Base-by-base conservation (phyloP, 495 filamentous ascomycete species). In the Margaritispora aquatica region DNA sequence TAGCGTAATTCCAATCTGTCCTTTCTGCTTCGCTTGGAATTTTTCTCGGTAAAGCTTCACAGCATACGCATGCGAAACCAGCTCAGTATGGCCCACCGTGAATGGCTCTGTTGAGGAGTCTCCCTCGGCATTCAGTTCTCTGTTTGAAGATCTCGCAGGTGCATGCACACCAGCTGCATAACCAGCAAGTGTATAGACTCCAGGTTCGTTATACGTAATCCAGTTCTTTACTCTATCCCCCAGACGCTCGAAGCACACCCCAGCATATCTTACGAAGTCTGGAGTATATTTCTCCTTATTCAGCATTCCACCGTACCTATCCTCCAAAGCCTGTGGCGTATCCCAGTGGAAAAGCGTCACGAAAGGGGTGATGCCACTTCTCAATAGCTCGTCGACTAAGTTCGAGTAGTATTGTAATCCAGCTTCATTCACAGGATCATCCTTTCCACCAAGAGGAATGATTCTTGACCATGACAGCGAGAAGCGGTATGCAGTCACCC, bases 401-500 rank as follows among this genome's bases (percentile, higher is more conserved):
- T 81, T 77, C 57, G 77, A 72, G 62, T 84, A 84, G 68, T 82
- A 77, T 63, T 80, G 71, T 26, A 84, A 69, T 20, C 82, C 81
- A 48, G 72, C 74, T 66, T 82, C 77, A 69, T 84, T 85, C 67
- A 84, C 64, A 51, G 80, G 79, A 65, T 84, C 81, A 60, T 79
- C 77, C 59, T 80, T 79, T 46, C 80, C 79, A 53, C 82, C 81
- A 41, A 81, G 71, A 36, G 86, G 86, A 60, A 90, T 87, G 58
- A 89, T 81, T 34, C 86, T 80, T 36, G 77, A 82, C 88, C 87
- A 89, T 34, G 85, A 84, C 47, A 90, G 69, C 24, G 87, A 89
- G 69, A 91, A 91, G 62, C 86, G 85, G 69, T 89, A 89, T 27
- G 79, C 77, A 54, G 76, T 79, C 54, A 84, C 81, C 41, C 81